Evolutionary conservation across 208 protist species (phyloP).

Genomic region (Sergeia podlipaevii): DNA sequence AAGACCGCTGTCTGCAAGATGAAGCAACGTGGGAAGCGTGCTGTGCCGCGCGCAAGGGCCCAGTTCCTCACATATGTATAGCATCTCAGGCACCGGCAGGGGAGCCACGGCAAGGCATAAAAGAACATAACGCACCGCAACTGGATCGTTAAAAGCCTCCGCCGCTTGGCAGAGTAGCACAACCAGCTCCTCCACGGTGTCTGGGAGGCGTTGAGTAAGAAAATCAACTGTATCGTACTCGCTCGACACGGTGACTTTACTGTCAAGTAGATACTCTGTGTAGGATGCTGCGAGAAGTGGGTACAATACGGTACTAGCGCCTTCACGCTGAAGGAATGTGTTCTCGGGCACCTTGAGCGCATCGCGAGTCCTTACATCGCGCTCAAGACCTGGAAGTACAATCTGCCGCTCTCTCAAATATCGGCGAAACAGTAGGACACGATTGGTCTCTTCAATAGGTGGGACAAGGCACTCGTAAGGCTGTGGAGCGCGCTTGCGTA

Average conservation of each 20-base stretch:
- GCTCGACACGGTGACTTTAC: too few species aligned
- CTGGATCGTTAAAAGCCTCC: constrained; percentile 26
- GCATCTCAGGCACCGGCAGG: constrained; percentile 62
- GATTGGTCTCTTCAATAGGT: constrained; percentile 41
- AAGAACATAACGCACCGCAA: constrained; percentile 57
- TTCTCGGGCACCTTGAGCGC: constrained; percentile 48
- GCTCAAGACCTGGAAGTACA: constrained; percentile 36
- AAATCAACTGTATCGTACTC: constrained; percentile 45
- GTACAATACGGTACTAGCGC: constrained; percentile 45
- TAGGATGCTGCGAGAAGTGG: constrained; percentile 47
- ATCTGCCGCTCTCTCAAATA: constrained; percentile 20
- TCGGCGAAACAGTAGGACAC: constrained; percentile 36
- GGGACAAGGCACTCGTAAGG: constrained; percentile 76
- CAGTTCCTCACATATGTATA: constrained; percentile 76
- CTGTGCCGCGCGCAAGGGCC: constrained; percentile 55
- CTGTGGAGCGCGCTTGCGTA: constrained; percentile 70
- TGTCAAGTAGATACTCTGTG: constrained; percentile 32
- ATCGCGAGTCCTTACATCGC: neutral
- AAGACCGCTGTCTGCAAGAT: constrained; percentile 60
- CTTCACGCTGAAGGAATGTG: constrained; percentile 70
- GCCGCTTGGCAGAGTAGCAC: constrained; percentile 33
- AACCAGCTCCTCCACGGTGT: constrained; percentile 45
- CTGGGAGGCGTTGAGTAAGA: constrained; percentile 41
- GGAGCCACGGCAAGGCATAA: constrained; percentile 43
- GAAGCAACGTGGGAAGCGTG: constrained; percentile 52